Evolutionary conservation across 75 land plant species (phyloP).

Genomic region (Picea glauca): DNA sequence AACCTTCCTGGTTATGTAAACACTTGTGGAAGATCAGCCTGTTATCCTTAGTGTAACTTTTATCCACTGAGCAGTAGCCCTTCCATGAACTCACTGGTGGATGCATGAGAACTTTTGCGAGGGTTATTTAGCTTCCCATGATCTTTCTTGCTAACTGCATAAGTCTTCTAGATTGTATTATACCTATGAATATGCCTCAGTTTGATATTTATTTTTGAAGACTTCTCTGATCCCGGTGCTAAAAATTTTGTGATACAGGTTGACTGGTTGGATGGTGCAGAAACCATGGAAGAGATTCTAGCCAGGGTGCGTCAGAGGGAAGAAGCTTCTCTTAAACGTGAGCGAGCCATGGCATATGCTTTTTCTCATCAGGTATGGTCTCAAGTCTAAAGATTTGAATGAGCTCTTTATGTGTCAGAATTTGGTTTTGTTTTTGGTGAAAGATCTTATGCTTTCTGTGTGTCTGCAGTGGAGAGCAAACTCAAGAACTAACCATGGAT

Average conservation of each 20-base stretch:
- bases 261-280: constrained; percentile 76
- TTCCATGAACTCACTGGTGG: neutral
- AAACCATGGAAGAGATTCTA: constrained; percentile 69
- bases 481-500: constrained; percentile 25
- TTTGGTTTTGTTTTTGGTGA: constrained; percentile 3
- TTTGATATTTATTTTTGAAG: neutral
- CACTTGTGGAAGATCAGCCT: too few relatives aligned
- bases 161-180: neutral
- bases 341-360: constrained; percentile 92
- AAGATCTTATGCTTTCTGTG: neutral
- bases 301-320: constrained; percentile 76
- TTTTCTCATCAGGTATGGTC: constrained; percentile 69
- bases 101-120: neutral
- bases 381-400: constrained; percentile 5
- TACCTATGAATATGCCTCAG: neutral
- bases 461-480: constrained; percentile 79
- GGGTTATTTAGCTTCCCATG: neutral
- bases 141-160: neutral
- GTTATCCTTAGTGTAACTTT: too few relatives aligned
- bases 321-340: constrained; percentile 84
- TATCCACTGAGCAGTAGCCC: too few relatives aligned
- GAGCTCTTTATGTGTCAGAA: neutral
- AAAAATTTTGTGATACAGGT: constrained; percentile 35
- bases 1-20: too few relatives aligned
- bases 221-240: neutral